These are phyloP conservation scores for Russula dissimulans DNA, from an alignment of 768 basidiomycete genomes.

Conservation along the genomic window DNA sequence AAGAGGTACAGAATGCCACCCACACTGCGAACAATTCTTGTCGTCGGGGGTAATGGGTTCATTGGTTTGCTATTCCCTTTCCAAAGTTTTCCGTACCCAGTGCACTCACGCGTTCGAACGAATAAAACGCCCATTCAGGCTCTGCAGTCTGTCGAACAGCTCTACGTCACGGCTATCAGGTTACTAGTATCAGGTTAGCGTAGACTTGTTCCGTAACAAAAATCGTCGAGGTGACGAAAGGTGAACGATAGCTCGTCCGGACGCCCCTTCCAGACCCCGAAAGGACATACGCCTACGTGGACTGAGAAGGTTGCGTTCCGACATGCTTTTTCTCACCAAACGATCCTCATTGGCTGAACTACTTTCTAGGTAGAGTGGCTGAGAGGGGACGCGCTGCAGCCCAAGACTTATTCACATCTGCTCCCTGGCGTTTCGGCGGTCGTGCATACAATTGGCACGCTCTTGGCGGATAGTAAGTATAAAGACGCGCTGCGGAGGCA, in stretches of 20 bases:
- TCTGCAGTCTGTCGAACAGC: conserved; percentile 91
- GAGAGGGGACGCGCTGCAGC: conserved; percentile 71
- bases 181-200: conserved; percentile 77
- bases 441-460: conserved; percentile 88
- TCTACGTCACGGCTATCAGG: conserved; percentile 72
- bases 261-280: conserved; percentile 74
- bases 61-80: conserved; percentile 47
- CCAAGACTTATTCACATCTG: conserved; percentile 59
- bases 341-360: conserved; percentile 3
- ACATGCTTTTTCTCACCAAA: conserved; percentile 6
- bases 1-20: conserved; percentile 6
- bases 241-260: conserved; percentile 63
- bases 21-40: conserved; percentile 58
- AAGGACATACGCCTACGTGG: conserved; percentile 88
- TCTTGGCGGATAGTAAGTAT: conserved; percentile 75
- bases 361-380: conserved; percentile 73
- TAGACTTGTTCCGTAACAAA: background rate
- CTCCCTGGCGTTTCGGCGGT: conserved; percentile 64
- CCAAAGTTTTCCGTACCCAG: background rate
- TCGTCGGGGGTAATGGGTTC: conserved; percentile 98
- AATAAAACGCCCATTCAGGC: conserved; percentile 38
- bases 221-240: background rate
- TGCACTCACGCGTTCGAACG: background rate
- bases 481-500: conserved; percentile 62
- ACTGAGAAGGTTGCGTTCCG: conserved; percentile 47